phyloP scores from a whole-genome alignment of 768 basidiomycete genomes.

The Termitomyces heimii region DNA sequence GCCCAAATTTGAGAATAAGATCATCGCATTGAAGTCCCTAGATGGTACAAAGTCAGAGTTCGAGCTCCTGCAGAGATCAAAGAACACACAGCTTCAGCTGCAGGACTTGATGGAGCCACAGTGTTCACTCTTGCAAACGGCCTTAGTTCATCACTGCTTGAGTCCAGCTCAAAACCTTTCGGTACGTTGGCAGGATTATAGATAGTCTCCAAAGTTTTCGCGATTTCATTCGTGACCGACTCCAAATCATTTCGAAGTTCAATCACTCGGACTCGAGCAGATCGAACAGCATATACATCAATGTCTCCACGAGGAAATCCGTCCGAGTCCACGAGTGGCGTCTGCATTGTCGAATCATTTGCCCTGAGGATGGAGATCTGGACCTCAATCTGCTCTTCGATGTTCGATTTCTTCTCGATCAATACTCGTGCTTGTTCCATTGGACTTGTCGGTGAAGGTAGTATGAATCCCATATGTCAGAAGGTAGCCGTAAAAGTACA shows the following conservation, averaged over 20 bases:
- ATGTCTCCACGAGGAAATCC: slow-evolving; percentile 89
- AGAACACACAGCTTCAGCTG: slow-evolving; percentile 63
- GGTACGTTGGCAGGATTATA: slow-evolving; percentile 41
- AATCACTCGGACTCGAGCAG: slow-evolving; percentile 72
- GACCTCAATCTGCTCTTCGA: slow-evolving; percentile 65
- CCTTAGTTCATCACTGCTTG: slow-evolving; percentile 11
- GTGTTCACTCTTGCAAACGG: slow-evolving; percentile 82
- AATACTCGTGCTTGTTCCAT: slow-evolving; percentile 57
- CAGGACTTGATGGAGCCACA: slow-evolving; percentile 78
- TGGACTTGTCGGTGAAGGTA: slow-evolving; percentile 38
- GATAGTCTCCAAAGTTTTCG: slow-evolving; percentile 59
- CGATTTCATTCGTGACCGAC: slow-evolving; percentile 60
- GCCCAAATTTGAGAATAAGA: slow-evolving; percentile 69
- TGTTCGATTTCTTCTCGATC: slow-evolving; percentile 60
- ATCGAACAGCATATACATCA: slow-evolving; percentile 74
- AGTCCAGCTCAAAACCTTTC: slow-evolving; percentile 13
- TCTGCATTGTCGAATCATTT: slow-evolving; percentile 59
- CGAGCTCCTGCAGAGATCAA: not conserved
- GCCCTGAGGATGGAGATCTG: slow-evolving; percentile 57
- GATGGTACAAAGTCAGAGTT: not conserved
- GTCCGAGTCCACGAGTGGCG: slow-evolving; percentile 77
- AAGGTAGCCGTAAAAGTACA: not conserved
- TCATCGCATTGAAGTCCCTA: slow-evolving; percentile 69
- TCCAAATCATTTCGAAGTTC: slow-evolving; percentile 76
- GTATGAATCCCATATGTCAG: slow-evolving; percentile 38